Conservation (phyloP, 805 yeast genomes). For the Sugiyamaella mastotermitis region DNA sequence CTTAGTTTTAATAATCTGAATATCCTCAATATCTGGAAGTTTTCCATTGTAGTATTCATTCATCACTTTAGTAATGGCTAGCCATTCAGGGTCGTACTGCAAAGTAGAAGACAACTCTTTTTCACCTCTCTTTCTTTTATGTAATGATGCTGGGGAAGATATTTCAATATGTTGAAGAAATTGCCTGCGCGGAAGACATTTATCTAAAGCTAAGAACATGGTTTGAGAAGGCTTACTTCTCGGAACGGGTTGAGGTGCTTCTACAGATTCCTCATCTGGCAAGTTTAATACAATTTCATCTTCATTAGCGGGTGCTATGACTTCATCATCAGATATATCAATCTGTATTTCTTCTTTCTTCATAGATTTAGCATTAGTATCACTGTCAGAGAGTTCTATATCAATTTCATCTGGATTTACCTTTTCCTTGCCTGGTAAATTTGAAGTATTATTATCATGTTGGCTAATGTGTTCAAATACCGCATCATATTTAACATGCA, state of each 20-base stretch:
- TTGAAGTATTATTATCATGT: too few species aligned
- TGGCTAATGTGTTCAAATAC: slow-evolving; percentile 39
- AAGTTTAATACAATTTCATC: slow-evolving; percentile 29
- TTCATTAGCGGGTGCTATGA: slow-evolving; percentile 14
- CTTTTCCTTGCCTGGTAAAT: background rate
- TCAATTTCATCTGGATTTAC: background rate
- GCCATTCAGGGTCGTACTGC: slow-evolving; percentile 33
- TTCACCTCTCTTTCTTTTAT: slow-evolving; percentile 9
- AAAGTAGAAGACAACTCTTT: slow-evolving; percentile 10
- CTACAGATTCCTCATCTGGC: background rate
- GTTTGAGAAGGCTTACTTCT: slow-evolving; percentile 29
- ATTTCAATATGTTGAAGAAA: slow-evolving; percentile 51
- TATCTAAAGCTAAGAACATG: slow-evolving; percentile 84
- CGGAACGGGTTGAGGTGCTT: background rate
- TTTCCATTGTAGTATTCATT: slow-evolving; percentile 15
- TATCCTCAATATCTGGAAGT: slow-evolving; percentile 3
- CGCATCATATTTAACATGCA: slow-evolving; percentile 73
- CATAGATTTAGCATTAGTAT: background rate
- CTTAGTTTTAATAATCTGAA: slow-evolving; percentile 1
- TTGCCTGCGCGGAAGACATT: slow-evolving; percentile 62
- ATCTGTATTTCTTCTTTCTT: slow-evolving; percentile 9
- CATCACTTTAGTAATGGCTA: slow-evolving; percentile 28
- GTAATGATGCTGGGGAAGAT: slow-evolving; percentile 2
- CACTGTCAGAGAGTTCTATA: background rate
- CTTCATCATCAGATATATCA: slow-evolving; percentile 3